Percentiles rank a stretch among this genome's conserved stretches.
Evolutionary conservation across 768 basidiomycete genomes (phyloP).

Genomic region (Serendipita vermifera): DNA sequence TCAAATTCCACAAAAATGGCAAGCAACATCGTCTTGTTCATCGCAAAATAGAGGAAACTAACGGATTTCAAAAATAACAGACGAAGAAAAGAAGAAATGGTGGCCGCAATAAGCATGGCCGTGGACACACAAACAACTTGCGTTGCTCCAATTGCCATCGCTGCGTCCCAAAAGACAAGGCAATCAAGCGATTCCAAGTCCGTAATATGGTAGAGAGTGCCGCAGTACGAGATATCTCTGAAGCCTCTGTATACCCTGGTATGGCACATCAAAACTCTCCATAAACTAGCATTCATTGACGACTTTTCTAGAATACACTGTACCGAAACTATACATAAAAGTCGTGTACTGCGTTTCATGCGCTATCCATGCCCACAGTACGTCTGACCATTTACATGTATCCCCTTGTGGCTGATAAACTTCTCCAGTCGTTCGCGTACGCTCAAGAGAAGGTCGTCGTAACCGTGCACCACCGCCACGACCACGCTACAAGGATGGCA

Average conservation of each 20-base stretch:
- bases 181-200: constrained; percentile 98
- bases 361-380: constrained; percentile 97
- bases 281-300: not conserved
- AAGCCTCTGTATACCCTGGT: constrained; percentile 89
- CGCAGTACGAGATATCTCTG: constrained; percentile 92
- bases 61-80: constrained; percentile 30
- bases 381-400: constrained; percentile 20
- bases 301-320: constrained; percentile 60
- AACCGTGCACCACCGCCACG: constrained; percentile 97
- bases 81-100: constrained; percentile 99
- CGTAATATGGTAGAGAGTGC: constrained; percentile 99
- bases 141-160: constrained; percentile 99
- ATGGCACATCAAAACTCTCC: constrained; percentile 21
- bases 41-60: not conserved
- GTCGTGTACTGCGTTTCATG: constrained; percentile 98
- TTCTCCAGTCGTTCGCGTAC: constrained; percentile 85
- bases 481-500: constrained; percentile 87
- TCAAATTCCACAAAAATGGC: constrained; percentile 1
- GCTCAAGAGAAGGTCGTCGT: constrained; percentile 87
- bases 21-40: not conserved
- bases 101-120: constrained; percentile 98
- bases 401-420: not conserved
- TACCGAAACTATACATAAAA: constrained; percentile 98
- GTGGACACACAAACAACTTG: constrained; percentile 88
- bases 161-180: constrained; percentile 97